Evolutionary conservation across 345 rosid species (phyloP).

Genomic region (Salix udensis): DNA sequence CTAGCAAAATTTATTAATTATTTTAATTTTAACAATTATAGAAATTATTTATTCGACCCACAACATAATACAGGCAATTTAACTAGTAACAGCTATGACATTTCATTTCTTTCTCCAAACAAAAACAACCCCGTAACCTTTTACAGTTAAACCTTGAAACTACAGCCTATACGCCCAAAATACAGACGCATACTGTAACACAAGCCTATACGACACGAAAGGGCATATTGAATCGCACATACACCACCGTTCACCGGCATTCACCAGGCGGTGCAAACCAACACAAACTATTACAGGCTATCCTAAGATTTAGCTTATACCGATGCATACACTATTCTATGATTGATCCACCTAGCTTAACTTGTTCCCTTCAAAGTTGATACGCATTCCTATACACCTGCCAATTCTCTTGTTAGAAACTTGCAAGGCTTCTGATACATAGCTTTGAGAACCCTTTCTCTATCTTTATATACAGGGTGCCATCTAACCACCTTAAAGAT

Average conservation of each 20-base stretch:
- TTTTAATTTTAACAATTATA: too few relatives aligned
- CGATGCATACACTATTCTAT: background rate
- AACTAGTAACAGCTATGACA: background rate
- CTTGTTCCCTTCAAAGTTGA: background rate
- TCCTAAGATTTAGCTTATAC: background rate
- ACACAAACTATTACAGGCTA: background rate
- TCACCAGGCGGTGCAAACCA: background rate
- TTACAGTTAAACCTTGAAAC: background rate
- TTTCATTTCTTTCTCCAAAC: background rate
- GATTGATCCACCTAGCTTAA: background rate
- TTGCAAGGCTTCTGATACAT: background rate
- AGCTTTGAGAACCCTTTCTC: background rate
- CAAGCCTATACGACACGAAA: background rate
- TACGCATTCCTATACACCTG: background rate
- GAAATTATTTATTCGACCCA: too few relatives aligned
- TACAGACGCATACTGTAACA: background rate
- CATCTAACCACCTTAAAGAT: background rate
- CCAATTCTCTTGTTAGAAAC: background rate
- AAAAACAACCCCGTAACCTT: background rate
- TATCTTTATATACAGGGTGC: background rate
- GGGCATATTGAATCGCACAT: background rate
- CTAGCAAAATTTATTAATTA: too few relatives aligned
- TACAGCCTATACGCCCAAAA: background rate
- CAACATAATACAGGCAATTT: background rate
- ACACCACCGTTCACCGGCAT: background rate